Evolutionary conservation across 1,139 yeast species (phyloP).

Genomic region (Suhomyces choctaworum): DNA sequence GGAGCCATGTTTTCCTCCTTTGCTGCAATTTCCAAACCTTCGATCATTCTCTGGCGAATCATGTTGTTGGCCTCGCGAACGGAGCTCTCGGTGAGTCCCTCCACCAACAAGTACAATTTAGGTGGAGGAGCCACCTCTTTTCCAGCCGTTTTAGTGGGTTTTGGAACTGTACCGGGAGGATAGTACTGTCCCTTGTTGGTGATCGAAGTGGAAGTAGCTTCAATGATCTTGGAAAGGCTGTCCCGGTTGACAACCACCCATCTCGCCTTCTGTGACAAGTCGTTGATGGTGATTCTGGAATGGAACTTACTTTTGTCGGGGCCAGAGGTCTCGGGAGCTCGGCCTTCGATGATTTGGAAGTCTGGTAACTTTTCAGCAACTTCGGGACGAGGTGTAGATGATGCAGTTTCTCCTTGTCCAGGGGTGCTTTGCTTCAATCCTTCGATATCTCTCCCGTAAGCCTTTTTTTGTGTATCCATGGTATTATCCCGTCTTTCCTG

Average conservation of each 20-base stretch:
- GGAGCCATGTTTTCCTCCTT: conserved; percentile 42
- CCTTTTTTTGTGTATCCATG: conserved; percentile 50
- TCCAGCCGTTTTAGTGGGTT: conserved; percentile 28
- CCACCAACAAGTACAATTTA: conserved; percentile 75
- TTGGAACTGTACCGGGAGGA: conserved; percentile 54
- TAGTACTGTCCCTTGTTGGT: conserved; percentile 83
- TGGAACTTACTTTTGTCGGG: conserved; percentile 68
- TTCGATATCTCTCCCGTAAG: conserved; percentile 25
- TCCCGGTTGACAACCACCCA: conserved; percentile 79
- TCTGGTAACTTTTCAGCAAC: conserved; percentile 33
- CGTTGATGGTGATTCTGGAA: conserved; percentile 77
- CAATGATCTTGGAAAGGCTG: conserved; percentile 64
- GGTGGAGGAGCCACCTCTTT: conserved; percentile 57
- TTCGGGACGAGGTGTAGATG: conserved; percentile 10
- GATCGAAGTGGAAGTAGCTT: conserved; percentile 73
- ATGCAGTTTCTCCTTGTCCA: not conserved
- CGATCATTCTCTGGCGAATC: conserved; percentile 59
- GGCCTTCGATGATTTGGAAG: conserved; percentile 54
- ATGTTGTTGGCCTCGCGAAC: conserved; percentile 67
- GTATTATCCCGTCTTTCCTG: conserved; percentile 66
- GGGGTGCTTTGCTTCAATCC: not conserved
- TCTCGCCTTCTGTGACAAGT: conserved; percentile 80
- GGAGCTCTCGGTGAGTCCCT: conserved; percentile 66
- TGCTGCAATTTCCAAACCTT: conserved; percentile 53
- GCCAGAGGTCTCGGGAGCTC: conserved; percentile 58